These are phyloP conservation scores for Wickerhamomyces xylosicus DNA, from an alignment of 805 yeast species.

Conservation along the genomic window DNA sequence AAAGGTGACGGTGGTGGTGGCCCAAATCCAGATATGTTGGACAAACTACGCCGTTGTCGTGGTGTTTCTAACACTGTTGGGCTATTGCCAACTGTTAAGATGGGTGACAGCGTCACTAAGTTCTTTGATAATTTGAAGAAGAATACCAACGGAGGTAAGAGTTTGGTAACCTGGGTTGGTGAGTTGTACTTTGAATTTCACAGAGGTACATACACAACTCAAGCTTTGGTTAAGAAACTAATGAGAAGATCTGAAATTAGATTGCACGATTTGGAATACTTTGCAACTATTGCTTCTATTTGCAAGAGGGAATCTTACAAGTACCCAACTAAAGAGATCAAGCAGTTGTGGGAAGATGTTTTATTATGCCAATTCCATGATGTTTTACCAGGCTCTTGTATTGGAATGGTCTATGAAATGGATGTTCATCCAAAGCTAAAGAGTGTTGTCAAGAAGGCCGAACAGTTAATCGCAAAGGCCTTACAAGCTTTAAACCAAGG, in stretches of 20 bases:
- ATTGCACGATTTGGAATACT: slow-evolving; percentile 76
- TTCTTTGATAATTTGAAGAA: slow-evolving; percentile 61
- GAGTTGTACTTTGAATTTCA: slow-evolving; percentile 92
- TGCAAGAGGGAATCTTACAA: slow-evolving; percentile 34
- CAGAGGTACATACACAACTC: slow-evolving; percentile 95
- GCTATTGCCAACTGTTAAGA: slow-evolving; percentile 67
- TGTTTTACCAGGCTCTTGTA: slow-evolving; percentile 95
- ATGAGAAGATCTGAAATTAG: slow-evolving; percentile 70
- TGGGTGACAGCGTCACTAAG: slow-evolving; percentile 65
- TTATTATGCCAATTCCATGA: slow-evolving; percentile 93
- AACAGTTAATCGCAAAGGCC: slow-evolving; percentile 35
- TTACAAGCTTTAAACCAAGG: slow-evolving; percentile 15
- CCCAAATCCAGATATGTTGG: slow-evolving; percentile 88
- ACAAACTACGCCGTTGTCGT: slow-evolving; percentile 83
- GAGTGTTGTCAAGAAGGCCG: slow-evolving; percentile 42
- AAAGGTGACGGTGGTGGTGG: slow-evolving; percentile 99
- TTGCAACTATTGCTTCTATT: slow-evolving; percentile 68
- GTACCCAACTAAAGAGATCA: slow-evolving; percentile 65
- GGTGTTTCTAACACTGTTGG: slow-evolving; percentile 79
- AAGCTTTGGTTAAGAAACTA: slow-evolving; percentile 72
- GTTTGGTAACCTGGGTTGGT: slow-evolving; percentile 83
- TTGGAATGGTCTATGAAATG: slow-evolving; percentile 84
- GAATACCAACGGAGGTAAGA: slow-evolving; percentile 52
- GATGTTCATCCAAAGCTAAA: slow-evolving; percentile 76
- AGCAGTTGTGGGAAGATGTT: slow-evolving; percentile 77